Percentiles rank a stretch among this genome's conserved stretches.
phyloP scores from a whole-genome alignment of 345 rosid genomes.

The Noccaea bulbosa region DNA sequence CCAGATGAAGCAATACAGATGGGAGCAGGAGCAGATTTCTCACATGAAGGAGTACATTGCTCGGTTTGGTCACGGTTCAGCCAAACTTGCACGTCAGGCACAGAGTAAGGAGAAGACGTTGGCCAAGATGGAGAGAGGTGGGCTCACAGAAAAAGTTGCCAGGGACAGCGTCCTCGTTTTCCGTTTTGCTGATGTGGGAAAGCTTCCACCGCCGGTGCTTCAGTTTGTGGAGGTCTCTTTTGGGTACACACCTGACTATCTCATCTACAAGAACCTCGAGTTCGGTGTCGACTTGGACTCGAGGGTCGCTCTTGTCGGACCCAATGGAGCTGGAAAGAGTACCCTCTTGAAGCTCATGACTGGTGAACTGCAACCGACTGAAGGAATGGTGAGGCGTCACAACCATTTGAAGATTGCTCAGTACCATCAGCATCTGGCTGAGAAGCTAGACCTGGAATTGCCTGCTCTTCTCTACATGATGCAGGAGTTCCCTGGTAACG shows the following conservation, averaged over 20 bases:
- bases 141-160: constrained; percentile 83
- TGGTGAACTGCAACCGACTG: constrained; percentile 77
- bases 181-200: constrained; percentile 90
- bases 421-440: constrained; percentile 93
- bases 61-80: constrained; percentile 98
- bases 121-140: constrained; percentile 99
- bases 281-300: constrained; percentile 98
- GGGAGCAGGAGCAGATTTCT: constrained; percentile 99
- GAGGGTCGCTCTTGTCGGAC: constrained; percentile 92
- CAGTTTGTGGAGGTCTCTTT: constrained; percentile 96
- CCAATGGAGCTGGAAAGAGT: constrained; percentile 99
- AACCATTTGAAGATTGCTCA: constrained; percentile 95
- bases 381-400: constrained; percentile 98
- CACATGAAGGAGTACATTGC: constrained; percentile 99
- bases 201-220: constrained; percentile 97
- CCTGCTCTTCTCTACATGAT: constrained; percentile 90
- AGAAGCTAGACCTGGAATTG: constrained; percentile 85
- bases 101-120: constrained; percentile 99
- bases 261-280: constrained; percentile 82
- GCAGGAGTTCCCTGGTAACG: constrained; percentile 85
- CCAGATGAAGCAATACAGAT: constrained; percentile 98
- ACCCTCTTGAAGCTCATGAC: constrained; percentile 97
- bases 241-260: constrained; percentile 86
- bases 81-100: constrained; percentile 97
- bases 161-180: constrained; percentile 84